These are phyloP conservation scores for Acorus gramineus DNA, from an alignment of 106 monocot species.

Conservation along the genomic window DNA sequence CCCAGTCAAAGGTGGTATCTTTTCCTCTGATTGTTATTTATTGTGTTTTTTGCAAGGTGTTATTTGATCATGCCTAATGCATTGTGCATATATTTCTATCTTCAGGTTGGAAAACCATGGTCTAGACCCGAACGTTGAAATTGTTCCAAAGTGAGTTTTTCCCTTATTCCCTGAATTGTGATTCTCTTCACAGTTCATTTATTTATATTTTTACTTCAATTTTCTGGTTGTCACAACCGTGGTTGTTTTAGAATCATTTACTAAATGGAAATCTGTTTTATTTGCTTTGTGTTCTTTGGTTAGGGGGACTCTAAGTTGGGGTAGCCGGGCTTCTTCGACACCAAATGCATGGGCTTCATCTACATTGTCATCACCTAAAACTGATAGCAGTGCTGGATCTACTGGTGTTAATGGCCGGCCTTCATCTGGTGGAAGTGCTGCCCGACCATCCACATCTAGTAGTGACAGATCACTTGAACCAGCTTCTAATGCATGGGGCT, in stretches of 20 bases:
- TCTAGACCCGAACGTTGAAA: slow-evolving; percentile 91
- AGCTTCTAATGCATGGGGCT: slow-evolving; percentile 42
- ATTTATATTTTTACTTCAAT: neutral
- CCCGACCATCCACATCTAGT: slow-evolving; percentile 79
- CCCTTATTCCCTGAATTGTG: neutral
- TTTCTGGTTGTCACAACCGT: no score
- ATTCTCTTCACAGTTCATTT: neutral
- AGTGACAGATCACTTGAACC: slow-evolving; percentile 63
- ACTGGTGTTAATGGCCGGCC: slow-evolving; percentile 43
- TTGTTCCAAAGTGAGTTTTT: slow-evolving; percentile 86
- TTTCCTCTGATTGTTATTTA: neutral
- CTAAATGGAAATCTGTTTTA: no score
- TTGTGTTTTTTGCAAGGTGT: neutral
- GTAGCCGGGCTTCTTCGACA: slow-evolving; percentile 38
- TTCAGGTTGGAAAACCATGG: slow-evolving; percentile 93
- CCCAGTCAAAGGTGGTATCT: slow-evolving; percentile 54
- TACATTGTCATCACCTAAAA: slow-evolving; percentile 40
- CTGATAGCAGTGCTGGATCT: slow-evolving; percentile 52
- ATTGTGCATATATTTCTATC: neutral
- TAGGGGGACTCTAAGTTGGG: slow-evolving; percentile 97
- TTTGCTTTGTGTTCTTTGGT: slow-evolving; percentile 3
- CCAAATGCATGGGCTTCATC: slow-evolving; percentile 76
- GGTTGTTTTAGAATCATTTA: no score
- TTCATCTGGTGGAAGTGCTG: slow-evolving; percentile 65
- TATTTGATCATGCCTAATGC: neutral